Base-by-base conservation (phyloP, 805 yeast genomes). In the Naumovozyma dairenensis region DNA sequence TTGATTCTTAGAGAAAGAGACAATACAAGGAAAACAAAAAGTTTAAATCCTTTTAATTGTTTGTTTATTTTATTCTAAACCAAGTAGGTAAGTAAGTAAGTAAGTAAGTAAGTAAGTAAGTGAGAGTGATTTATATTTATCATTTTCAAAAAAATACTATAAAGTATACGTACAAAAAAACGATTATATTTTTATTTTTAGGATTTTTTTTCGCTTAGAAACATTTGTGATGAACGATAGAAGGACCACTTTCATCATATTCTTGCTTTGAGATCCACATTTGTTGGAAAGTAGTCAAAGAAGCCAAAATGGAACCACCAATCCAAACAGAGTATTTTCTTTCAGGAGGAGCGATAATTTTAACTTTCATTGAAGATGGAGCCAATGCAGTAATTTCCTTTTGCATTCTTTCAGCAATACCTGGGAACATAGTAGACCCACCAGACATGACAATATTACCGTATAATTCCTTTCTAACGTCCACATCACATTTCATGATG, bases 211-310 rank as follows among this genome's bases (percentile, higher is more conserved):
- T 20, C 22, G 40, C 43, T 63, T 61, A 65, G 68, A 65, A 65
- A 64, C 70, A 65, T 50, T 65, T 65, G 63, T 63, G 68, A 59
- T 65, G 70, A 48, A 92, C 98, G 65, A 92, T 92, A 48, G 96
- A 86, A 61, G 98, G 98, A 64, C 98, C 98, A 72, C 96, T 84
- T 77, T 92, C 98, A 80, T 92, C 98, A 82, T 92, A 92, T 77
- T 92, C 98, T 76, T 92, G 97, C 80, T 92, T 92, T 64, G 97
- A 87, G 83, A 92, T 86, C 98, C 98, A 92, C 97, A 92, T 89
- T 74, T 92, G 97, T 78, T 92, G 97, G 96, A 92, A 92, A 67
- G 98, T 92, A 46, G 96, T 84, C 66, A 92, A 80, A 42, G 96
- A 86, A 51, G 98, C 96, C 69, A 92, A 80, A 62, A 92, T 92